Base-by-base conservation (phyloP, 2,329 filamentous ascomycete genomes). In the Zymoseptoria tritici region DNA sequence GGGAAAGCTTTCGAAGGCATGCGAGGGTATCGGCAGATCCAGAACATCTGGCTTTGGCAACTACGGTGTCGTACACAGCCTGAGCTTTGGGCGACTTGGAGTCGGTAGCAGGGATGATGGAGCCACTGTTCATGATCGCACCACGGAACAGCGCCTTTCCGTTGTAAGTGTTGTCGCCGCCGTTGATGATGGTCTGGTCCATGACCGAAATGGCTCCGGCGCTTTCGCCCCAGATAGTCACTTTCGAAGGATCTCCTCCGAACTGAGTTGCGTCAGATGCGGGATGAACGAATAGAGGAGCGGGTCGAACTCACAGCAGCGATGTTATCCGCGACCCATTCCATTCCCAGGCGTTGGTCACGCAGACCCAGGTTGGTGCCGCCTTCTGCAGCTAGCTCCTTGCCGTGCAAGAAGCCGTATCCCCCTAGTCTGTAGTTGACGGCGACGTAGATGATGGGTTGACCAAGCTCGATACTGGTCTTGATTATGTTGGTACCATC, bases 91-190 rank as follows among this genome's bases (percentile, higher is more conserved):
- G 74, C 90, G 19, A 24, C 16, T 24, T 87, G 0, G 64, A 58
- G 91, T 83, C 0, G 81, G 78, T 53, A 0, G 85, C 79, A 0
- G 86, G 86, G 0, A 83, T 74, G 3, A 87, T 72, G 57, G 80
- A 84, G 3, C 88, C 87, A 2, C 85, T 88, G 75, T 88, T 83
- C 88, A 92, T 91, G 66, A 92, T 91, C 24, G 79, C 88, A 0
- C 78, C 88, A 24, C 86, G 82, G 80, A 93, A 92, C 0, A 93
- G 79, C 1, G 85, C 79, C 67, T 87, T 84, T 55, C 85, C 87
- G 2, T 91, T 90, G 76, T 59, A 59, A n/a, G 57, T 59, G 1
- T 85, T 79, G 71, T 91, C 78, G 7, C 89, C 89, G 46, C 84
- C 81, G 65, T 88, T 90, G 4, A 91, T 75, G 1, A 83, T 77